These are phyloP conservation scores for Platanus orientalis DNA, from an alignment of 164 flowering plant genomes.

Conservation along the genomic window DNA sequence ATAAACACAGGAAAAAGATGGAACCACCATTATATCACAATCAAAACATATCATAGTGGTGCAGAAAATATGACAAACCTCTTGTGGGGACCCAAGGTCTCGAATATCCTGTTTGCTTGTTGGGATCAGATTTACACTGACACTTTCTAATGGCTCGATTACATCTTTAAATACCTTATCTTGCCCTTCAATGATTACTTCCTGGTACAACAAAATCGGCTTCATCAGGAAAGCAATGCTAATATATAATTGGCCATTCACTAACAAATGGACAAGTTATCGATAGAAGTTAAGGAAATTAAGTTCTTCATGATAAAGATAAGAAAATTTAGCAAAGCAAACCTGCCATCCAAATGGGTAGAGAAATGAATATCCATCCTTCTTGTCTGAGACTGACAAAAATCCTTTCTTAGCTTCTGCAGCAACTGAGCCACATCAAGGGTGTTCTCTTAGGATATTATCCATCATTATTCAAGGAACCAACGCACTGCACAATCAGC, in stretches of 20 bases:
- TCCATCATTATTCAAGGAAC: slow-evolving; percentile 36
- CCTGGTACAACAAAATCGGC: slow-evolving; percentile 36
- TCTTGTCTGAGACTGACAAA: slow-evolving; percentile 63
- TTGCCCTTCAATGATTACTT: slow-evolving; percentile 77
- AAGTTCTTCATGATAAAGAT: background rate
- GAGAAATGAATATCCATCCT: slow-evolving; percentile 70
- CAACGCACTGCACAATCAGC: slow-evolving; percentile 44
- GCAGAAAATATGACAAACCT: slow-evolving; percentile 37
- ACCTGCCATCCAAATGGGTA: slow-evolving; percentile 99
- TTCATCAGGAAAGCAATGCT: background rate
- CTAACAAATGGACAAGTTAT: background rate
- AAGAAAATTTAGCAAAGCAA: slow-evolving; percentile 4
- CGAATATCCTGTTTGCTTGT: slow-evolving; percentile 65
- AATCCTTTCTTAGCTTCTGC: slow-evolving; percentile 87
- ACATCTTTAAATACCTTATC: slow-evolving; percentile 96
- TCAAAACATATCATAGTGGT: background rate
- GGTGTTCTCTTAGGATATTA: slow-evolving; percentile 63
- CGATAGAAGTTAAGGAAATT: background rate
- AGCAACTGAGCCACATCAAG: slow-evolving; percentile 94
- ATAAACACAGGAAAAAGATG: background rate
- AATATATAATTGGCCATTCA: background rate
- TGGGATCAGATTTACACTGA: slow-evolving; percentile 70
- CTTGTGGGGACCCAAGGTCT: slow-evolving; percentile 85
- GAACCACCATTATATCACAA: background rate
- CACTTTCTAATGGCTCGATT: slow-evolving; percentile 90